Evolutionary conservation across 495 filamentous ascomycete genomes (phyloP).

Genomic region (Podospora bellae-mahoneyi): DNA sequence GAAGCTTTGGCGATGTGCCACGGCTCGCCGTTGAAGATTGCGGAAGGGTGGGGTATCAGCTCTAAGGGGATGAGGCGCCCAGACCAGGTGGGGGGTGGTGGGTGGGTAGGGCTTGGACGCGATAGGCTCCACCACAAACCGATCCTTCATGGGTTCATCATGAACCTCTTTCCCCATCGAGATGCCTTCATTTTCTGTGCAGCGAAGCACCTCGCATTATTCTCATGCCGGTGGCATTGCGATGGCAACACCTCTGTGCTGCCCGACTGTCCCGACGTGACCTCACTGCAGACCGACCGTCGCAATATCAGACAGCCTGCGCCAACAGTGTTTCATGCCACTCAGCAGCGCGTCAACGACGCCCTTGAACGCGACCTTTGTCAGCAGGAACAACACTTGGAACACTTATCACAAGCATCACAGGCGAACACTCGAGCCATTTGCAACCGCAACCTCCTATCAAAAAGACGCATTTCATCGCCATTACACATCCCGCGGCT

Average conservation of each 20-base stretch:
- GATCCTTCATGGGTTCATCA: background rate
- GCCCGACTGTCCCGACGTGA: constrained; percentile 1
- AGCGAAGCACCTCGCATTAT: background rate
- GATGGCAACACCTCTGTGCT: constrained; percentile 2
- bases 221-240: background rate
- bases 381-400: too few relatives aligned
- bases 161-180: background rate
- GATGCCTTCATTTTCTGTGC: background rate
- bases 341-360: background rate
- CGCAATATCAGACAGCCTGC: background rate
- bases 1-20: background rate
- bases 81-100: background rate
- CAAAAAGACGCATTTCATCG: constrained; percentile 1
- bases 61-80: too few relatives aligned
- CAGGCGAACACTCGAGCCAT: background rate
- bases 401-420: background rate
- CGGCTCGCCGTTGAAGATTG: background rate
- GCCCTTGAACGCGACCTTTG: background rate
- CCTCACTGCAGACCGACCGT: background rate
- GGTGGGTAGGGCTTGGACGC: background rate
- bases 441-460: background rate
- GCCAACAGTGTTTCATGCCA: constrained; percentile 6
- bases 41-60: background rate
- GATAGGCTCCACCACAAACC: background rate
- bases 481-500: constrained; percentile 11